Base-by-base conservation (phyloP, 1,139 yeast genomes). In the Pichia sp. region DNA sequence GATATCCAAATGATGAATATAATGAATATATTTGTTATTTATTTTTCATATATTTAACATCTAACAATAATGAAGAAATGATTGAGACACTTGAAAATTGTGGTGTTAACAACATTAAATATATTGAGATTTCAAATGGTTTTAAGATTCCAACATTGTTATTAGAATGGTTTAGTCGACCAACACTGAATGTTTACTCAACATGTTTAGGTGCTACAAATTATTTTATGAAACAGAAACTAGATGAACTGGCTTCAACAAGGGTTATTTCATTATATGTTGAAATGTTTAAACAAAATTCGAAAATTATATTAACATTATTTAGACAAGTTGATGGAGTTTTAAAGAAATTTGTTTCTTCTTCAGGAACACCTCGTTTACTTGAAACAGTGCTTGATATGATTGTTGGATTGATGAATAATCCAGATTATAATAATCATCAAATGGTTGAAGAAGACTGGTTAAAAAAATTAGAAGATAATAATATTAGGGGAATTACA, bases 41-140 rank as follows among this genome's bases (percentile, higher is more conserved):
- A 49, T 70, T 78, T 40, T 71, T 83, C 55, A 60, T 82, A 12
- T 84, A 70, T 59, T 55, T 76, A 10, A 66, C 83, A 28, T 66
- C 76, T 37, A 62, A 74, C 22, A 70, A 75, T 12, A 75, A 74
- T 30, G 58, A 64, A 2, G 78, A 77, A 20, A 71, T 83, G 49
- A 61, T 61, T 7, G 67, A 67, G 30, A 64, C 69, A 34, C 53
- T 82, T 46, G 64, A 68, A 43, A 73, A 73, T 10, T 70, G 78
- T 36, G 79, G 74, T 1, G 62, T 76, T 36, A 60, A 59, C 1
- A 69, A 67, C 31, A 63, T 59, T 4, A 68, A 63, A 10, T 57
- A 61, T 44, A 44, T 59, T 22, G 51, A 62, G 11, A 64, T 65
- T 28, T 65, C 79, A 11, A 85, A 89, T 2, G 61, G 59, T 36